A percentile compares a stretch with the other conserved stretches of the same genome.
Conservation (phyloP, 1,139 yeast genomes). For the Saccharomyces hybrid region DNA sequence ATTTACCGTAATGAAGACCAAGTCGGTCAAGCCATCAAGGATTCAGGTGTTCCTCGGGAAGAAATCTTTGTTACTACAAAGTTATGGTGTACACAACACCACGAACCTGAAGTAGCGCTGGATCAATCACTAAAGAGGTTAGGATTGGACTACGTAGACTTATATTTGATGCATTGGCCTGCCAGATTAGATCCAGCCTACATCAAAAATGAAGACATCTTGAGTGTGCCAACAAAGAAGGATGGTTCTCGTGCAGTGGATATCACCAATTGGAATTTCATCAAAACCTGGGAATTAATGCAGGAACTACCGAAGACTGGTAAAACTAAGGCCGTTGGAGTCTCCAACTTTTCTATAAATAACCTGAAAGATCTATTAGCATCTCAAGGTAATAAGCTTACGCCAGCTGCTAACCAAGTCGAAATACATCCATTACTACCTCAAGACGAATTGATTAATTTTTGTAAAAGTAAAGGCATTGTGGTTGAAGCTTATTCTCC, state of each 20-base stretch:
- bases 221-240: slow-evolving; percentile 35
- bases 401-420: slow-evolving; percentile 66
- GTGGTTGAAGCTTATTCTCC: slow-evolving; percentile 71
- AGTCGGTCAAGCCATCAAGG: slow-evolving; percentile 61
- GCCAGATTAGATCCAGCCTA: slow-evolving; percentile 43
- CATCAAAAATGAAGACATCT: slow-evolving; percentile 33
- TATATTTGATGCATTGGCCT: slow-evolving; percentile 86
- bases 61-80: slow-evolving; percentile 76
- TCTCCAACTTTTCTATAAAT: slow-evolving; percentile 59
- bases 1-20: slow-evolving; percentile 58
- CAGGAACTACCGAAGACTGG: slow-evolving; percentile 53
- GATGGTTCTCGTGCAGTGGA: slow-evolving; percentile 40
- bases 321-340: slow-evolving; percentile 64
- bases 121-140: slow-evolving; percentile 55
- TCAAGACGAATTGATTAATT: slow-evolving; percentile 53
- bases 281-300: slow-evolving; percentile 61
- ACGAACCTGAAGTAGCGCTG: slow-evolving; percentile 51
- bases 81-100: slow-evolving; percentile 63
- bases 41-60: slow-evolving; percentile 60
- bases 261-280: slow-evolving; percentile 42
- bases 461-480: slow-evolving; percentile 46
- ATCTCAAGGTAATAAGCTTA: slow-evolving; percentile 42
- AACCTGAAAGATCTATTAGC: slow-evolving; percentile 46
- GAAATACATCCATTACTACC: slow-evolving; percentile 71
- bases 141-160: slow-evolving; percentile 72